Evolutionary conservation across 768 basidiomycete genomes (phyloP), one percentile per base, ranked within the genome.

Genomic region (Hebeloma cylindrosporum): DNA sequence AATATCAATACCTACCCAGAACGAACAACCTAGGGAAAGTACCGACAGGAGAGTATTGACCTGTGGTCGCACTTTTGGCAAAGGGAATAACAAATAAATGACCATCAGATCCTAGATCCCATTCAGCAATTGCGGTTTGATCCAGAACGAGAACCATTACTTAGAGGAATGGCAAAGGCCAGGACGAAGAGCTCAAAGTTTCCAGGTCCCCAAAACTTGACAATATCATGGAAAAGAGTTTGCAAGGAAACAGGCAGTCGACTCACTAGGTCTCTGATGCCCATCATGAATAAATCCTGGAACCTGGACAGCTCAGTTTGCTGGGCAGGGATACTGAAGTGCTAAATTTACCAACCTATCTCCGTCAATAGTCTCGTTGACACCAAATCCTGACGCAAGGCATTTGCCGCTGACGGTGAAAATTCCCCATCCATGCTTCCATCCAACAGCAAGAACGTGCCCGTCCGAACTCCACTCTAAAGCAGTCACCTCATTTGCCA

Each of bases 401-500:
- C 93, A 89, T 41, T 92, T 75, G 5, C 95, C 95, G 9, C 89
- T 88, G 8, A 93, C 83, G 59, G 86, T 93, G 68, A 93, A 88
- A 4, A 95, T 75, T 3, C 83, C 89, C 93, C 93, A 98, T 5
- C 92, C 94, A 41, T 77, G 66, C 50, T 82, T 75, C 88, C 92
- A 96, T 0, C 92, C 95, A 2, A 93, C 92, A 25, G 93, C 94
- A 8, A 99, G 71, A 5, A 90, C 91, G 65, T 93, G 93, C 2
- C 95, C 95, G 64, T 99, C 96, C 0, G 89, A 89, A 39, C 89
- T 94, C 95, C 94, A 97, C 54, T 92, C 82, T 63, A 95, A 72
- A 8, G 79, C 63, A 47, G 64, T 77, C 4, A 92, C 81, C 29
- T 75, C 66, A 1, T 89, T 90, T 4, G 73, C 78, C 6, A 74